These are phyloP conservation scores for Aureobasidium leucospermi DNA, from an alignment of 2,329 filamentous ascomycete genomes.

Conservation along the genomic window DNA sequence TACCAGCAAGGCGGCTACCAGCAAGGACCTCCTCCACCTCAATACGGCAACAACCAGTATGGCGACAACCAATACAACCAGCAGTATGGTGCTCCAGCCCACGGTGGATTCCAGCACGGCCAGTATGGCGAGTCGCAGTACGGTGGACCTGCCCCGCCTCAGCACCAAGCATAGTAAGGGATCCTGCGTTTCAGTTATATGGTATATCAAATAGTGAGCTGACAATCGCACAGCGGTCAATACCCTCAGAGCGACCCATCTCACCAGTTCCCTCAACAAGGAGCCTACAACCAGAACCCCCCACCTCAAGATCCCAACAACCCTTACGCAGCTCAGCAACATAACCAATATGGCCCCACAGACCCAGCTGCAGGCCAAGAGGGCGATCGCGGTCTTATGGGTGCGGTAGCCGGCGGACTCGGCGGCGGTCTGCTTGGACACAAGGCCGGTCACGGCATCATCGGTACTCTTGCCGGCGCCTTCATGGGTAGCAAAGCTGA, in stretches of 20 bases:
- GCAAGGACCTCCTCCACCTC: conserved; percentile 13
- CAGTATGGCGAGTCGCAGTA: conserved; percentile 26
- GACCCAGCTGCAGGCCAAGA: conserved; percentile 41
- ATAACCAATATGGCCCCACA: conserved; percentile 35
- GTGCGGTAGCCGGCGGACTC: conserved; percentile 49
- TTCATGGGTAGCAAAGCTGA: conserved; percentile 49
- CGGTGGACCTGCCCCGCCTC: conserved; percentile 27
- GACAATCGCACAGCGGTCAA: conserved; percentile 19
- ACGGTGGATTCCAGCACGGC: conserved; percentile 45
- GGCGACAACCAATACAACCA: conserved; percentile 18
- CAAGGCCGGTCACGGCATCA: conserved; percentile 50
- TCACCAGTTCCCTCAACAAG: conserved; percentile 30
- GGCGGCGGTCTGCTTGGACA: conserved; percentile 50
- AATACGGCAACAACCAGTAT: conserved; percentile 19
- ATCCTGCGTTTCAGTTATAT: conserved; percentile 21
- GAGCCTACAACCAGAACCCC: conserved; percentile 32
- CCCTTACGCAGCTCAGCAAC: conserved; percentile 27
- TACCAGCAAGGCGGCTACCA: conserved; percentile 16
- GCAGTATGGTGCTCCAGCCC: conserved; percentile 33
- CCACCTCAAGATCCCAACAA: conserved; percentile 28
- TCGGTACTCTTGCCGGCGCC: conserved; percentile 52
- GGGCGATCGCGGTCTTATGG: conserved; percentile 51
- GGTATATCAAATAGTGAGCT: conserved; percentile 19
- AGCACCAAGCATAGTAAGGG: conserved; percentile 25
- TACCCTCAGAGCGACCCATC: conserved; percentile 19